Evolutionary conservation across 352 stramenopile species (phyloP), one percentile per base, ranked within the genome.

Genomic region (Phytopythium kandeliae): DNA sequence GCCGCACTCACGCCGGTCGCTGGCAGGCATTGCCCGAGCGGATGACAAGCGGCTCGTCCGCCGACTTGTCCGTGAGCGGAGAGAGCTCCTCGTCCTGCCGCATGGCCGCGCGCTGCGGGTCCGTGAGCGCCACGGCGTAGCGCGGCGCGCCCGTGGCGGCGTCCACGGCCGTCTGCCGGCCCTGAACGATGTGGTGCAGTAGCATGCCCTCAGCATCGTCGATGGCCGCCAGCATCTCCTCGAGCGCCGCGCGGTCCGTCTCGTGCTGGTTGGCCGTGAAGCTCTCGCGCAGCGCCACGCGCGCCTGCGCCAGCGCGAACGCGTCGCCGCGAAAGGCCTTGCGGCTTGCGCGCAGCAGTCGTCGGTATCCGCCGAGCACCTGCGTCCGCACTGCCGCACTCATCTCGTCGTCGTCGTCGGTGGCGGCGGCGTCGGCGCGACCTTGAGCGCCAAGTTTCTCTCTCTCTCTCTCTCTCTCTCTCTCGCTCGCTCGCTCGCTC

Each of bases 121-220:
- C 81, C 25, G 81, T 91, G 54, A 94, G 71, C 49, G 77, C 71
- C 49, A 94, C 79, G 47, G 90, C 72, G 49, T 83, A 94, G 41
- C 66, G 71, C 41, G 69, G 67, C 37, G 55, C 62, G 6, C 42
- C 54, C 22, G 48, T 59, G 13, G 57, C 45, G 0, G 54, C 67
- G 16, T 73, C 63, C 24, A 44, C 35, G 31, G 70, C 58, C 52
- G 85, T 88, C 57, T 77, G 67, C 19, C 71, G 65, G 19, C 74
- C 84, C 51, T 94, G 84, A 12, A 94, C 84, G 47, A 94, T 92
- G 63, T 94, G 68, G 62, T 91, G 75, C n/a, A 89, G 74, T 51
- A 94, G 61, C 81, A 94, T 92, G 38, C 59, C 49, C 60, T 94
- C 84, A 57, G 79, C 81, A 40, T 94, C 84, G 53, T 86, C 73